Base-by-base conservation (phyloP, 306 rosid species). In the Medicago ruthenica region DNA sequence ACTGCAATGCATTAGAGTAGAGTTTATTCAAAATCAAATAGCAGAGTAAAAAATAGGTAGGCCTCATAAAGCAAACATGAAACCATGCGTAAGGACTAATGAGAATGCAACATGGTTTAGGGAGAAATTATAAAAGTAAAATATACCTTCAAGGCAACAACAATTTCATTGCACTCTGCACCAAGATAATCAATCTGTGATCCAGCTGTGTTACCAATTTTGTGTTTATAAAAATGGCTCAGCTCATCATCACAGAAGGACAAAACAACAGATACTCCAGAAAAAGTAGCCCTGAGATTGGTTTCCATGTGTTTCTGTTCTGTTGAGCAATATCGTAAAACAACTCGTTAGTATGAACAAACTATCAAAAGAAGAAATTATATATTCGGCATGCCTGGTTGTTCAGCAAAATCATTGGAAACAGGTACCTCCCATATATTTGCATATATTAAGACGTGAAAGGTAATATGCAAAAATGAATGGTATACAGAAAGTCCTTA, bases 241-340 rank as follows among this genome's bases (percentile, higher is more conserved):
- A 53, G 77, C 61, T 80, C 87, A 77, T 88, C 94, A 83, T 88
- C 89, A 76, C 78, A 72, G 73, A 89, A 89, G 73, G 91, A 85
- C 81, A 92, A 81, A 11, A 86, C 65, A 47, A 95, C 76, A 72
- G 97, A 95, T 83, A 95, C 70, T 87, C 96, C 97, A 76, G 92
- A 86, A 77, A 90, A 84, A 73, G 90, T 74, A n/a, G 88, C 97
- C 70, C 87, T 90, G 67, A 90, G 84, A 88, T 84, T 92, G 75
- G 98, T 90, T 85, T 95, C 96, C 86, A 89, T 88, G 71, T 88
- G 96, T 83, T 89, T 88, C 86, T 85, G 88, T 70, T 92, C 98
- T 92, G 97, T 76, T 83, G 51, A 58, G 63, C 76, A 48, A 36
- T 42, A 55, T 74, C n/a, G 22, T 2, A 55, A 81, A 73, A 53